Evolutionary conservation across 2,329 filamentous ascomycete genomes (phyloP).

Genomic region (Coniochaeta pulveracea): DNA sequence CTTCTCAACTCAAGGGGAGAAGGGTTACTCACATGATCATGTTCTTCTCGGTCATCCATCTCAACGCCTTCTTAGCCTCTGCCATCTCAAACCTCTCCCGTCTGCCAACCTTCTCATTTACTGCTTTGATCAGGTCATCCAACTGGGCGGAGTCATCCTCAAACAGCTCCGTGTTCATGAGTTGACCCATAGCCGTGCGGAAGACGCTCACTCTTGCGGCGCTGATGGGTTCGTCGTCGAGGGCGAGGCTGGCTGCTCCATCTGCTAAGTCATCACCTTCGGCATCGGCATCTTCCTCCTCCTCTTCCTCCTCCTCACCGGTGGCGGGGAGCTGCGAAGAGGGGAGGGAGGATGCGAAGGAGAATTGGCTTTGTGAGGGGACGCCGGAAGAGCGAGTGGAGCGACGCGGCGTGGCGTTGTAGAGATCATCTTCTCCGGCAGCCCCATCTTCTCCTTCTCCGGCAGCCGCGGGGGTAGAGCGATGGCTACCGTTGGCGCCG

Average conservation of each 20-base stretch:
- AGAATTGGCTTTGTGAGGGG: conserved; percentile 45
- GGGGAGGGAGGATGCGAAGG: conserved; percentile 70
- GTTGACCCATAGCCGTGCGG: conserved; percentile 68
- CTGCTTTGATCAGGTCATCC: conserved; percentile 60
- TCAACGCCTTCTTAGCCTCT: conserved; percentile 69
- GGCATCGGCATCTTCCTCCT: conserved; percentile 11
- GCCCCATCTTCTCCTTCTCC: conserved; percentile 17
- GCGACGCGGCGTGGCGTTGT: conserved; percentile 28
- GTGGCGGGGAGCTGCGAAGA: conserved; percentile 51
- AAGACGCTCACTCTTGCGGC: conserved; percentile 59
- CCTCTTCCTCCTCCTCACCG: conserved; percentile 30
- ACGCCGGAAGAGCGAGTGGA: conserved; percentile 21
- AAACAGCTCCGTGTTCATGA: conserved; percentile 77
- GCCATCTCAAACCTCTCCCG: conserved; percentile 53
- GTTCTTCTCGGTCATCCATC: conserved; percentile 71
- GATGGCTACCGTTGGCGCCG: too few relatives aligned
- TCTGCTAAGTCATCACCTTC: conserved; percentile 9
- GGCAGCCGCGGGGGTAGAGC: conserved; percentile 15
- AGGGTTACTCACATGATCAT: conserved; percentile 71
- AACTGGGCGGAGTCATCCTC: conserved; percentile 74
- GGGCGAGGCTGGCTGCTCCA: background rate
- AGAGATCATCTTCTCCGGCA: conserved; percentile 40
- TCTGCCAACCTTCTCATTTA: conserved; percentile 58
- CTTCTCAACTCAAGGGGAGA: conserved; percentile 4
- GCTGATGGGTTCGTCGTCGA: conserved; percentile 34